Conservation (phyloP, 2,329 filamentous ascomycete species). For the Fusarium sp. region DNA sequence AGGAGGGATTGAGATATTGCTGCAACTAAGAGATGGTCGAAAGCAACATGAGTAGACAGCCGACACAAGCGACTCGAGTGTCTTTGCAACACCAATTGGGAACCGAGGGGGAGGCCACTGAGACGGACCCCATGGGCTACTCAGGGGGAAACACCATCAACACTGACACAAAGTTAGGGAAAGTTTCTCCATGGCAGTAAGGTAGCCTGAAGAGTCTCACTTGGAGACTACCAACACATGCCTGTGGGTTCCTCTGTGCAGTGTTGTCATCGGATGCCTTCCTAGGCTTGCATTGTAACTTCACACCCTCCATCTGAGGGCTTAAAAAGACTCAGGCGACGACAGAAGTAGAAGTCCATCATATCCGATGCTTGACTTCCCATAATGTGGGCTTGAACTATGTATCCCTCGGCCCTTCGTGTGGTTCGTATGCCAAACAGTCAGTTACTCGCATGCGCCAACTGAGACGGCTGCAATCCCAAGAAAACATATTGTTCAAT, state of each 20-base stretch:
- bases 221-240: not conserved
- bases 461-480: not conserved
- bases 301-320: too few species aligned
- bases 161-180: too few species aligned
- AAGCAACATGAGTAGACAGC: too few species aligned
- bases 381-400: fast-evolving
- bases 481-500: not conserved
- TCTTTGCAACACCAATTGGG: not conserved
- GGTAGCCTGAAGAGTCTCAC: not conserved
- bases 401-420: fast-evolving
- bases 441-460: not conserved
- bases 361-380: fast-evolving
- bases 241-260: too few species aligned
- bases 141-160: too few species aligned
- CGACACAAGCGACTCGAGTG: not conserved
- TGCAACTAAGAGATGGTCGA: not conserved
- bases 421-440: not conserved
- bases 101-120: not conserved
- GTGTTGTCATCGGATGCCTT: not conserved
- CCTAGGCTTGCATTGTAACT: not conserved
- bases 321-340: too few species aligned
- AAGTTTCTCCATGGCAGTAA: fast-evolving
- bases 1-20: not conserved
- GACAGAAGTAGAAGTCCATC: not conserved
- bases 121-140: not conserved